phyloP scores from a whole-genome alignment of 345 rosid species.

The Corymbia maculata region DNA sequence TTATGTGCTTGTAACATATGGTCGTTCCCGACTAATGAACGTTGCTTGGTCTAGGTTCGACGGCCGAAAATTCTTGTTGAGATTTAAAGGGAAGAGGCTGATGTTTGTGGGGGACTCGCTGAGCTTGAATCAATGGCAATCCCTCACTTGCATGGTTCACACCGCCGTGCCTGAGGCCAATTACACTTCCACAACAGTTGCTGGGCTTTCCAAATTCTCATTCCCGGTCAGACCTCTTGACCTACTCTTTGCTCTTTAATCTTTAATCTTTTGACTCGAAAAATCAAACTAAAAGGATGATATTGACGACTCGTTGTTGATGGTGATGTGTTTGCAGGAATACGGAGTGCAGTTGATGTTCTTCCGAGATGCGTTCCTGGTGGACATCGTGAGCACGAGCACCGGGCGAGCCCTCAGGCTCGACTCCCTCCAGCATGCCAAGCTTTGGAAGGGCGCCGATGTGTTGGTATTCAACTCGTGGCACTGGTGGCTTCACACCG shows the following conservation, averaged over 20 bases:
- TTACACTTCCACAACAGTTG: constrained; percentile 1
- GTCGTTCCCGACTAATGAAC: neutral
- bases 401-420: constrained; percentile 42
- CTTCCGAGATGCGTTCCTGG: constrained; percentile 62
- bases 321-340: neutral
- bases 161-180: constrained; percentile 7
- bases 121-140: constrained; percentile 38
- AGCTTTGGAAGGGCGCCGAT: constrained; percentile 47
- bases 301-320: neutral
- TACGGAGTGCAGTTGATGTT: constrained; percentile 6
- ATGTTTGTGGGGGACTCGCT: constrained; percentile 49
- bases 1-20: neutral
- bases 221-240: constrained; percentile 9
- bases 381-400: constrained; percentile 34
- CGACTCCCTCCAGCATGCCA: constrained; percentile 34
- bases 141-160: constrained; percentile 41
- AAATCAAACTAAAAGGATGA: neutral
- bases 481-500: constrained; percentile 98
- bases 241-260: neutral
- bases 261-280: neutral
- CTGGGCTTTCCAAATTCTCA: constrained; percentile 12
- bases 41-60: constrained; percentile 14
- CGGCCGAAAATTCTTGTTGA: constrained; percentile 17
- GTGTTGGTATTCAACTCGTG: constrained; percentile 68
- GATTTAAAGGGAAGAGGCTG: constrained; percentile 26